Percentiles rank a stretch among this genome's conserved stretches.
Conservation (phyloP, 2,329 filamentous ascomycete species). For the Leptographium lundbergii region DNA sequence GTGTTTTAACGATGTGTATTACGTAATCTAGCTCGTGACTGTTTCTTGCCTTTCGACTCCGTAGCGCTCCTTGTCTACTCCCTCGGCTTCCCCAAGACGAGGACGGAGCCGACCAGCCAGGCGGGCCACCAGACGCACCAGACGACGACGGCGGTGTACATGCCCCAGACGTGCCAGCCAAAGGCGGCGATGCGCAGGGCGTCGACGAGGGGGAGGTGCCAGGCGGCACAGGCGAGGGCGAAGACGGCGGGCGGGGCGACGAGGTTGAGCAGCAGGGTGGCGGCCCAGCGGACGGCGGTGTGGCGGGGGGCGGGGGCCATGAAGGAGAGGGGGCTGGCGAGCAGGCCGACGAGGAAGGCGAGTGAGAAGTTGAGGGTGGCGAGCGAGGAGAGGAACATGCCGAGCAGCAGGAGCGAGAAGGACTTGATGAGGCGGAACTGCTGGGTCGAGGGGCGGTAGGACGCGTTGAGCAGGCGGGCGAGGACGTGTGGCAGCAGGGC, state of each 20-base stretch:
- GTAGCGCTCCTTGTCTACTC: neutral
- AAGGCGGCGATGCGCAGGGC: conserved; percentile 65
- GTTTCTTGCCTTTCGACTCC: too few species aligned
- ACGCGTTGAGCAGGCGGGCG: conserved; percentile 38
- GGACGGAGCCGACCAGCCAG: conserved; percentile 57
- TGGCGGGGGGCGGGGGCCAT: conserved; percentile 33
- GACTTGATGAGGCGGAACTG: conserved; percentile 73
- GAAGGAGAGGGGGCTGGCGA: conserved; percentile 71
- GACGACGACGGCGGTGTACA: conserved; percentile 81
- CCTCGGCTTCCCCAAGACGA: conserved; percentile 31
- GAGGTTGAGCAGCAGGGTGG: conserved; percentile 40
- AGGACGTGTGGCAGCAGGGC: conserved; percentile 42
- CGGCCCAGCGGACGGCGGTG: conserved; percentile 26
- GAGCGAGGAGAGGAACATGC: conserved; percentile 82
- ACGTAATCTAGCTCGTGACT: neutral
- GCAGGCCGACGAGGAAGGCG: conserved; percentile 69
- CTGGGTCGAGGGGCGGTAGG: conserved; percentile 45
- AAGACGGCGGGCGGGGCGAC: conserved; percentile 49
- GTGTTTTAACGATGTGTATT: neutral
- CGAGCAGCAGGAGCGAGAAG: conserved; percentile 83
- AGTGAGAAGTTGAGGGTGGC: conserved; percentile 95
- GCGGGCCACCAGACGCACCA: conserved; percentile 96
- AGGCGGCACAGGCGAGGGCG: conserved; percentile 31
- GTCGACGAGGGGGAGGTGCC: conserved; percentile 31
- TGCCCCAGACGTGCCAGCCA: conserved; percentile 78